phyloP scores from a whole-genome alignment of 2,329 filamentous ascomycete genomes.

The Mycosphaerella arachidis region DNA sequence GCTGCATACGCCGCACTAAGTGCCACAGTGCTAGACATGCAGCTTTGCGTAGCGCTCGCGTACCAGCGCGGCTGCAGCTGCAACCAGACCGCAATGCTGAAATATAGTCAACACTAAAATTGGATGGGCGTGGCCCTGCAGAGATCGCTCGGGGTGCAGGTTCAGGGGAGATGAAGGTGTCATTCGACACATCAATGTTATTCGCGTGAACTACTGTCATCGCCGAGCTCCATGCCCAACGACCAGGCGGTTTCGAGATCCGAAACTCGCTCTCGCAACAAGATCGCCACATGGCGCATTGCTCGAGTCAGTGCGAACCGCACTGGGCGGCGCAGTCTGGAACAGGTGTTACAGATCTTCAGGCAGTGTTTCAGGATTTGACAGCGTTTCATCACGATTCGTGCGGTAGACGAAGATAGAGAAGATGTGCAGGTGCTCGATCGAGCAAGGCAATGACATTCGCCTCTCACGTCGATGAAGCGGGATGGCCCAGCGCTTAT shows the following conservation, averaged over 20 bases:
- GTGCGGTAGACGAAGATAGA: not conserved
- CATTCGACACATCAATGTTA: not conserved
- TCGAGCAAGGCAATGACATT: not conserved
- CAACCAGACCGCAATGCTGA: not conserved
- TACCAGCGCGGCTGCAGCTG: not conserved
- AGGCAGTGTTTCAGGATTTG: slow-evolving; percentile 2
- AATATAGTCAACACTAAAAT: not conserved
- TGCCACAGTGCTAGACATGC: not conserved
- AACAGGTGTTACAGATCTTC: slow-evolving; percentile 5
- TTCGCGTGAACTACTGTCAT: slow-evolving; percentile 2
- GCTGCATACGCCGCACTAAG: not conserved
- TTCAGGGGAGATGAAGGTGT: not conserved
- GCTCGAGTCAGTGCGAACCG: not conserved
- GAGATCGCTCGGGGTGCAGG: not conserved
- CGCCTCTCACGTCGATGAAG: not conserved
- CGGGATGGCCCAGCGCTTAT: not conserved
- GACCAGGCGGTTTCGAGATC: not conserved
- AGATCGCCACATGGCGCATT: not conserved
- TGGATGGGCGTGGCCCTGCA: not conserved
- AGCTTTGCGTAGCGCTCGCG: not conserved
- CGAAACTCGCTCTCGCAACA: not conserved
- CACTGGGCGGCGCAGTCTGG: not conserved
- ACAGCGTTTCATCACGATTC: slow-evolving; percentile 1
- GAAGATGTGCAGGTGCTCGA: not conserved
- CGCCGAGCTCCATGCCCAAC: not conserved